Conservation (phyloP, 306 rosid genomes). For the Quercus alba region DNA sequence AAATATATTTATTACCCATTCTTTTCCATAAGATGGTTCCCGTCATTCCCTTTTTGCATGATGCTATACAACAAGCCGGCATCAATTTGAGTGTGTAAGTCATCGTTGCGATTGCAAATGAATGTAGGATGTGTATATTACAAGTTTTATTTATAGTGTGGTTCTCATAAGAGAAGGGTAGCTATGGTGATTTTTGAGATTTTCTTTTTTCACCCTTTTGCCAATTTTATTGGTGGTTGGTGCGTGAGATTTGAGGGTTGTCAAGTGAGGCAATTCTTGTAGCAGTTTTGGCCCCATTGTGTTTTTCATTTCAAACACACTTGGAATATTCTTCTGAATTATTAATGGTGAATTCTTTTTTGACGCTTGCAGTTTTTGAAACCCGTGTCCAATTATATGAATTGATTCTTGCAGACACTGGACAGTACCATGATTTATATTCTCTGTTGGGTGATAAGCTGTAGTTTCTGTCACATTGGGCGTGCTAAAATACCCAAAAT, state of each 20-base stretch:
- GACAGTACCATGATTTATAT: no score
- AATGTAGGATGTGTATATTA: slow-evolving; percentile 70
- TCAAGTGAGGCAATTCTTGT: slow-evolving; percentile 35
- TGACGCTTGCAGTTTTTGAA: slow-evolving; percentile 20
- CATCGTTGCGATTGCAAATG: slow-evolving; percentile 50
- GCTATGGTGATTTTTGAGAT: slow-evolving; percentile 38
- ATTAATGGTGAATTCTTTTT: slow-evolving; percentile 31
- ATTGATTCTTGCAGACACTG: background rate
- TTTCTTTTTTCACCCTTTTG: slow-evolving; percentile 16
- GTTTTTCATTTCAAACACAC: slow-evolving; percentile 2
- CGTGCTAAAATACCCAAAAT: no score
- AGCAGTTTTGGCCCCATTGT: slow-evolving; percentile 27
- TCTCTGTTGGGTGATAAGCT: no score
- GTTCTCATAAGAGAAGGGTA: slow-evolving; percentile 33
- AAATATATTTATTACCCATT: slow-evolving; percentile 56
- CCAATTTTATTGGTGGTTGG: slow-evolving; percentile 23
- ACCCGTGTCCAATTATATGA: slow-evolving; percentile 1
- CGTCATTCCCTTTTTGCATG: slow-evolving; percentile 58
- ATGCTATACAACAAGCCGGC: slow-evolving; percentile 48
- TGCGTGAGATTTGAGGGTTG: slow-evolving; percentile 57
- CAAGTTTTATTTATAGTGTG: slow-evolving; percentile 42
- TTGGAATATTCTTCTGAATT: slow-evolving; percentile 14
- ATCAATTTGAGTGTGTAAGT: slow-evolving; percentile 56
- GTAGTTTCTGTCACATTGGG: no score
- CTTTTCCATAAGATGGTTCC: slow-evolving; percentile 73